Conservation (phyloP, 495 filamentous ascomycete genomes). For the Pseudevernia furfuracea region DNA sequence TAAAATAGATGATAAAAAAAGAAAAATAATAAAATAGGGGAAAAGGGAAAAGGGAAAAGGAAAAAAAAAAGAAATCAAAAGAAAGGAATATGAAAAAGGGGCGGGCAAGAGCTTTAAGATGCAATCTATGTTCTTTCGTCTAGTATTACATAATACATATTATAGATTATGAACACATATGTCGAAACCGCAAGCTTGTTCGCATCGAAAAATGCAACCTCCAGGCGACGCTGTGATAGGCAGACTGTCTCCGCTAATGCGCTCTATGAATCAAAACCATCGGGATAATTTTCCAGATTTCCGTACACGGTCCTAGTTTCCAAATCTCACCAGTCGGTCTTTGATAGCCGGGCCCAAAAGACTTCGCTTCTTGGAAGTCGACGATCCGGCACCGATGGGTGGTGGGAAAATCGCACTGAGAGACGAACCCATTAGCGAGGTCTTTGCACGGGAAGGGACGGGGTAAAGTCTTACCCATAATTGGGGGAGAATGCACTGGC, state of each 20-base stretch:
- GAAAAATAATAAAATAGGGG: too few relatives aligned
- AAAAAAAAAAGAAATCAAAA: neutral
- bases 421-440: neutral
- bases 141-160: neutral
- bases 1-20: too few relatives aligned
- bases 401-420: conserved; percentile 12
- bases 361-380: conserved; percentile 13
- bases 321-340: neutral
- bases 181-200: neutral
- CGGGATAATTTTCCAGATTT: neutral
- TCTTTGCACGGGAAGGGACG: neutral
- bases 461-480: conserved; percentile 35
- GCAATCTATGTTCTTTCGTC: neutral
- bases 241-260: neutral
- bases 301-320: neutral
- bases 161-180: neutral
- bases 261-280: neutral
- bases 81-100: too few relatives aligned
- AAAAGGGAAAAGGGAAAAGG: neutral
- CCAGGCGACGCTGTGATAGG: neutral
- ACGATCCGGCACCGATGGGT: conserved; percentile 9
- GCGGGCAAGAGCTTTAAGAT: too few relatives aligned
- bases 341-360: neutral
- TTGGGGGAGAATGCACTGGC: conserved; percentile 41
- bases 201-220: too few relatives aligned